These are phyloP conservation scores for Omphalotus olearius DNA, from an alignment of 1,284 basidiomycete species.

Conservation along the genomic window DNA sequence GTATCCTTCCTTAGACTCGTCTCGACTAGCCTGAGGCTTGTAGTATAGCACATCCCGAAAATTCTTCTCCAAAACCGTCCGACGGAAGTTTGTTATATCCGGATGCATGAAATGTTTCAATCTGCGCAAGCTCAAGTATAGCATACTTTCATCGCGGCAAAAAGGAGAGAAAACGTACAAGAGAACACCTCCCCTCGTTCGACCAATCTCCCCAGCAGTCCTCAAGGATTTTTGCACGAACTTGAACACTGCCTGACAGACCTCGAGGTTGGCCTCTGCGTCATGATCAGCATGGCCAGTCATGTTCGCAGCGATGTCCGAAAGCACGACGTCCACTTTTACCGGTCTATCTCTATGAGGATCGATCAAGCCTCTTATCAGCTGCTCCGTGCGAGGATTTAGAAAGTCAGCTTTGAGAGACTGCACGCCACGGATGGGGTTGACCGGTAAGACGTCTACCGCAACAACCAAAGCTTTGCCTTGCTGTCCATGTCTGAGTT, in stretches of 20 bases:
- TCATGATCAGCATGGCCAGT: constrained; percentile 61
- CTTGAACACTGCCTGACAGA: constrained; percentile 59
- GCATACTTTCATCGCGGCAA: background rate
- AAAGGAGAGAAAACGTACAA: constrained; percentile 45
- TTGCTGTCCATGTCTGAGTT: constrained; percentile 1
- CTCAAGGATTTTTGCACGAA: constrained; percentile 55
- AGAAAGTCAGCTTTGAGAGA: constrained; percentile 76
- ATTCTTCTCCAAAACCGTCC: constrained; percentile 43
- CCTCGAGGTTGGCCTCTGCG: constrained; percentile 54
- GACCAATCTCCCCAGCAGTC: constrained; percentile 37
- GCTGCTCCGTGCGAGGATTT: constrained; percentile 42
- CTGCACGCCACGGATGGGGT: constrained; percentile 63
- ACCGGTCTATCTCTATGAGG: constrained; percentile 31
- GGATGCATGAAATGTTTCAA: constrained; percentile 76
- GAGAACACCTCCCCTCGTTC: constrained; percentile 52
- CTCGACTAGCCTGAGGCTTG: constrained; percentile 67
- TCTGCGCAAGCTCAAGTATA: constrained; percentile 30
- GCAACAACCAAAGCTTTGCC: constrained; percentile 62
- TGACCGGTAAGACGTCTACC: constrained; percentile 70
- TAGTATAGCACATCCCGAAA: constrained; percentile 56
- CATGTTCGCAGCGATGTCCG: constrained; percentile 75
- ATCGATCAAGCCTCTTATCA: constrained; percentile 44
- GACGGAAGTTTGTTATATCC: constrained; percentile 49
- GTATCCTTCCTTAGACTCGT: constrained; percentile 70
- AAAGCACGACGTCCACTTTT: constrained; percentile 68